Percentiles rank a stretch among this genome's conserved stretches.
These are phyloP conservation scores for Citrullus colocynthis DNA, from an alignment of 306 rosid species.

Conservation along the genomic window DNA sequence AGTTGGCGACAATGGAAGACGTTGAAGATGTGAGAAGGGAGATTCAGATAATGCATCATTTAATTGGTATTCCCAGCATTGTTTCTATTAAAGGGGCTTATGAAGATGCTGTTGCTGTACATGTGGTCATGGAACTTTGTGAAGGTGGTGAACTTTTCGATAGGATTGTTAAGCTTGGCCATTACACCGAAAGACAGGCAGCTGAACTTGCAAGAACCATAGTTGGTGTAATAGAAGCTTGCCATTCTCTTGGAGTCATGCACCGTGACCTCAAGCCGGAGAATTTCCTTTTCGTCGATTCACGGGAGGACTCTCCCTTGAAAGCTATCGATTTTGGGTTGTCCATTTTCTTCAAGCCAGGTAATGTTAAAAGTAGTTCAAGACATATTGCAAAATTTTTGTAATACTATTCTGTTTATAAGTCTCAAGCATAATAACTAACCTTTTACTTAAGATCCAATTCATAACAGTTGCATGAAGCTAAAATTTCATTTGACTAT, in stretches of 20 bases:
- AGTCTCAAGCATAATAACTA: not conserved
- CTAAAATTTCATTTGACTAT: not conserved
- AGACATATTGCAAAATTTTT: not conserved
- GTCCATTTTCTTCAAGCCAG: conserved; percentile 86
- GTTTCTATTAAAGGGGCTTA: conserved; percentile 60
- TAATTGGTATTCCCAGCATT: conserved; percentile 43
- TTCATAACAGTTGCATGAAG: not conserved
- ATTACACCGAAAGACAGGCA: conserved; percentile 70
- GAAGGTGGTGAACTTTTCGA: conserved; percentile 85
- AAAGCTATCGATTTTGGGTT: conserved; percentile 90
- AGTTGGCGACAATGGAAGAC: conserved; percentile 43
- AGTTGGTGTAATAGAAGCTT: conserved; percentile 68
- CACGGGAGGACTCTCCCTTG: conserved; percentile 62
- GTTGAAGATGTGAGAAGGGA: conserved; percentile 90
- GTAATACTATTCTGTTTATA: not conserved
- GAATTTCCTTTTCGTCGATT: conserved; percentile 71
- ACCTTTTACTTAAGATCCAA: not conserved
- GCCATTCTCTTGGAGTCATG: conserved; percentile 92
- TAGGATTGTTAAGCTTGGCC: conserved; percentile 58
- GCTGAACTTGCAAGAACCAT: conserved; percentile 59
- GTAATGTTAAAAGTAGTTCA: conserved; percentile 16
- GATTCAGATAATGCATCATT: conserved; percentile 88
- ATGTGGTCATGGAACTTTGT: conserved; percentile 86
- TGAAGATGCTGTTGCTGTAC: conserved; percentile 76
- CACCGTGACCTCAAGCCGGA: conserved; percentile 95